phyloP scores from a whole-genome alignment of 257 asterid genomes.

The Sherardia arvensis region DNA sequence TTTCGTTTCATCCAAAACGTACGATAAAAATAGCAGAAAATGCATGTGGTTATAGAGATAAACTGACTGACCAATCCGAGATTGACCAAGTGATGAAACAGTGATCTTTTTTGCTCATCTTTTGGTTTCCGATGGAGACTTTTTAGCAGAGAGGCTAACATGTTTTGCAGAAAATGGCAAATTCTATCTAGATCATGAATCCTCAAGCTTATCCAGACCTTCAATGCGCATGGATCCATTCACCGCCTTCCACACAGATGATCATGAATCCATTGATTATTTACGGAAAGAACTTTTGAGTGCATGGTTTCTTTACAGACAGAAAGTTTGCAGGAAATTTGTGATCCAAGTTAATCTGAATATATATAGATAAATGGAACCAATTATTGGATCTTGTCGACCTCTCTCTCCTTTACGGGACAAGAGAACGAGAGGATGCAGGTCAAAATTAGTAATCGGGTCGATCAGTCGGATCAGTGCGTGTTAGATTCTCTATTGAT shows the following conservation, averaged over 20 bases:
- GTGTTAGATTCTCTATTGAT: too few relatives aligned
- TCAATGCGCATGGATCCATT: constrained; percentile 8
- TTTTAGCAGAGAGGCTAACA: background rate
- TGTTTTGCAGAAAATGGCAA: background rate
- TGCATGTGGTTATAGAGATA: constrained; percentile 11
- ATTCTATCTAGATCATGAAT: background rate
- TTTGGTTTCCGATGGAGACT: background rate
- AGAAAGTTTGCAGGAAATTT: too few relatives aligned
- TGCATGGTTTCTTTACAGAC: background rate
- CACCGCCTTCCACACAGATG: background rate
- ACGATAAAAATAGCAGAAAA: background rate
- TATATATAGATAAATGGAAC: constrained; percentile 12
- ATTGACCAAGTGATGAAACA: background rate
- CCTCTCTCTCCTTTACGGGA: background rate
- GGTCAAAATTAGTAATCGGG: background rate
- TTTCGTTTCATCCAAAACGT: background rate
- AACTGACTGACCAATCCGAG: background rate
- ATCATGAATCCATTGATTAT: too few relatives aligned
- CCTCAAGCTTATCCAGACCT: background rate
- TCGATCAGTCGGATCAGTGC: too few relatives aligned
- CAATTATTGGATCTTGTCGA: constrained; percentile 18
- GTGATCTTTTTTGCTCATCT: background rate
- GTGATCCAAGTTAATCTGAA: background rate
- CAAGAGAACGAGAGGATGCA: background rate
- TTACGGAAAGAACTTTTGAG: background rate